Evolutionary conservation across 2,329 filamentous ascomycete species (phyloP), one percentile per base, ranked within the genome.

Genomic region (Diaporthe citrichinensis): DNA sequence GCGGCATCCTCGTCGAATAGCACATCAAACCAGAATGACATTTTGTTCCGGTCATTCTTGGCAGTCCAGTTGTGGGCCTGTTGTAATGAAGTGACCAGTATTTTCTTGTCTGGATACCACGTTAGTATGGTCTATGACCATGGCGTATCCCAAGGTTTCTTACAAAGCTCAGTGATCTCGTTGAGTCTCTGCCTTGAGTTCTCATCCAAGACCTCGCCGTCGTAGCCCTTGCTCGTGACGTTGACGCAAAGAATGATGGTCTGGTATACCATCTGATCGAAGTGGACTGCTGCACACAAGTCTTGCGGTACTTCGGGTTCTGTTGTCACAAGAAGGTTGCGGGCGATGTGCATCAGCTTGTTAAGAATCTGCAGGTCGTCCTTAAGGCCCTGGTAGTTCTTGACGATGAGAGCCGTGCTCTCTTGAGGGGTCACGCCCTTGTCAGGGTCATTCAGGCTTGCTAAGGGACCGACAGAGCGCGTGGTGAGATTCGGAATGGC

Each of bases 41-140:
- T 93, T 81, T 93, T 93, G 82, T 93, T 93, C 49, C 92, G 86
- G 79, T 93, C 91, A 79, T 93, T 92, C 77, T 92, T 92, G 74
- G 91, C 91, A 1, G 91, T 92, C 91, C 92, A 93, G 81, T 93
- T 93, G 78, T 93, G 91, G 2, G 91, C 90, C 81, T 93, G 91
- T 79, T 93, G 92, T 17, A 93, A 83, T 3, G 90, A 90, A 0
- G 91, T 93, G 2, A 93, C 91, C 2, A 93, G 85, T 1, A 93
- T 84, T 79, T 92, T 93, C 78, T 93, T 93, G 81, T 91, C 91
- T 92, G 72, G 2, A 53, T 5, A 57, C 2, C 9, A 31, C 65
- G 78, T 80, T 72, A 83, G 79, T 44, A 77, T 17, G 77, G 17
- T 51, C 1, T 17, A 34, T 28, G 23, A 5, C 23, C 17, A 41